Base-by-base conservation (phyloP, 495 filamentous ascomycete genomes). In the Aspergillus indologenus region DNA sequence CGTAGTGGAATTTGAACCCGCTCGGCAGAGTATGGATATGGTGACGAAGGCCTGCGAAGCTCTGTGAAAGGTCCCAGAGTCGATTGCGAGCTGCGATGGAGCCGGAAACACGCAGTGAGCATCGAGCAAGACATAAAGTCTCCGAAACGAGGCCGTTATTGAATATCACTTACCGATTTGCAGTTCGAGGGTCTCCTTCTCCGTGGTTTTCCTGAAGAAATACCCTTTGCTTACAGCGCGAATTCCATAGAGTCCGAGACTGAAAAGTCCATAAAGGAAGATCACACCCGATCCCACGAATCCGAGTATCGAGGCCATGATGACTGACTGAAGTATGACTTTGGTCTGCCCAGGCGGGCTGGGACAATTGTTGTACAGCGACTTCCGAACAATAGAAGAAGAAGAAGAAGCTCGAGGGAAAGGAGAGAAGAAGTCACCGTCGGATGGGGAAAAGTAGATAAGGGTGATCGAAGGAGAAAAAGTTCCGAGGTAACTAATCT, bases 1-100 rank as follows among this genome's bases (percentile, higher is more conserved):
- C 62, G 53, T 84, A 83, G 58, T 84, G 82, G 47, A 84, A 76
- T 61, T 78, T 77, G 61, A 77, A 69, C 1, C 80, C 81, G 54
- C 68, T 75, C 29, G 62, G 62, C n/a, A 83, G 65, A 24, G 69
- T 77, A 46, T 78, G 61, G 47, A 85, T 76, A 11, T 74, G 67
- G 63, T 83, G 81, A 9, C 65, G 68, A 45, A 81, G 74, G 20
- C 69, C 75, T 2, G 67, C 59, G 43, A 64, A 76, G 7, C 68
- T 61, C 45, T 71, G 70, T 0, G 70, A 75, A 0, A 82, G 65
- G 61, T 78, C 68, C 81, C 81, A 83, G 54, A 81, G 64, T 15
- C 70, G 67, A 57, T 76, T 65, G 46, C 70, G 69, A 61, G 77
- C 78, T 81, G 54, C 44, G 17, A 56, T 48, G 23, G 22, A 54